Base-by-base conservation (phyloP, 495 filamentous ascomycete genomes). In the Aspergillus sclerotioniger region DNA sequence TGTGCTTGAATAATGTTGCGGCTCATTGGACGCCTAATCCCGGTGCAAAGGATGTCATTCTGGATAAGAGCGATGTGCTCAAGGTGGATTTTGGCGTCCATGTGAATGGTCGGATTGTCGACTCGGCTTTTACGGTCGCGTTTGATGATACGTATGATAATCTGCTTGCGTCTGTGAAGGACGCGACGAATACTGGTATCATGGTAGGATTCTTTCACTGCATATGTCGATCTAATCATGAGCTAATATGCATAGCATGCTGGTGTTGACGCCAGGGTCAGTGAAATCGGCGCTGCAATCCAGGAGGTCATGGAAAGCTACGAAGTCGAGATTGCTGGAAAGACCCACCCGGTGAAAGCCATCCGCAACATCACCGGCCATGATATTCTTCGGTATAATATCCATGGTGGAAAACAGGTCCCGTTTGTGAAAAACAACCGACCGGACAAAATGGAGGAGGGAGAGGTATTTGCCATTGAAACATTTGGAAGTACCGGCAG, bases 261-360 rank as follows among this genome's bases (percentile, higher is more conserved):
- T 21, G 84, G 84, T 20, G 81, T 87, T 51, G 84, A 87, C 62
- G 83, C 81, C 3, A 78, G 84, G 25, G 79, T 87, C 48, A 73
- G 75, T 25, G 83, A 87, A 49, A 81, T 87, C 49, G 79, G 84
- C 46, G 82, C 78, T 10, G 82, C 80, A 3, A 86, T 87, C 50
- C 84, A 87, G 62, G 84, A 87, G 63, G 80, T 76, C 8, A 87
- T 87, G 84, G 84, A 87, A 66, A 84, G 80, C 72, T 86, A 87
- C 61, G 84, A 87, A 58, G 74, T 82, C 16, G 81, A 84, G 63
- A 78, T 87, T 55, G 72, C 70, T 15, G 82, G 82, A 15, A 74
- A 79, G 54, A 82, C 75, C 5, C 72, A 77, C 43, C 84, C 83
- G 1, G 79, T 87, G 41, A 87, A 87, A 61, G 65, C 79, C 6